These are phyloP conservation scores for Fusarium protoensiforme DNA, from an alignment of 2,329 filamentous ascomycete genomes.

Conservation along the genomic window DNA sequence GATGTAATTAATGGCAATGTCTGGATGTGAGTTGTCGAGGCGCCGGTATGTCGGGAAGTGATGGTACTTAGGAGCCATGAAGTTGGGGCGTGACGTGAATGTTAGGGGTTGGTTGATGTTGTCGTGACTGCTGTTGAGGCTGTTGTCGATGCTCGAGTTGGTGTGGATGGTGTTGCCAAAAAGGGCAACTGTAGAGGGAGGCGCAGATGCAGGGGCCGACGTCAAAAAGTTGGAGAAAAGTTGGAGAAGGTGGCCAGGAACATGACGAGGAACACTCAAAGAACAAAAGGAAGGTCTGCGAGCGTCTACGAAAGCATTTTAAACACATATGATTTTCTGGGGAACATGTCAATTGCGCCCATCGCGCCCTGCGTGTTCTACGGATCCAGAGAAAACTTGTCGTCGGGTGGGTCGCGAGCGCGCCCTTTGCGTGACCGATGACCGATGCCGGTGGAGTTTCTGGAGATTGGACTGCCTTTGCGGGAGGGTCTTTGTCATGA, in stretches of 20 bases:
- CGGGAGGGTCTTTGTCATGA: background rate
- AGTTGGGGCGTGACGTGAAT: background rate
- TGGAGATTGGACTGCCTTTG: slow-evolving; percentile 17
- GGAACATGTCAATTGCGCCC: slow-evolving; percentile 15
- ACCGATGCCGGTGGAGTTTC: slow-evolving; percentile 20
- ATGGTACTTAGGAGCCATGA: background rate
- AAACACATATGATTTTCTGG: background rate
- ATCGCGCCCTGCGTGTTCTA: slow-evolving; percentile 11
- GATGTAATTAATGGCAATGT: background rate
- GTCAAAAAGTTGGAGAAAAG: background rate
- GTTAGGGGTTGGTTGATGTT: background rate
- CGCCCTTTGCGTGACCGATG: slow-evolving; percentile 22
- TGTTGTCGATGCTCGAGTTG: background rate
- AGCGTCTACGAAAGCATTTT: background rate
- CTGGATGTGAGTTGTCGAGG: background rate
- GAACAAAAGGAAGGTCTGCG: background rate
- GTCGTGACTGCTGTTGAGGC: background rate
- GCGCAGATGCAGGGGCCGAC: background rate
- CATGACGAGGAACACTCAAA: background rate
- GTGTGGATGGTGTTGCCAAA: background rate
- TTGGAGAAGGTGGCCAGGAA: slow-evolving; percentile 2
- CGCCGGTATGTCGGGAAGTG: no score
- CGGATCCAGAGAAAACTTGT: slow-evolving; percentile 6
- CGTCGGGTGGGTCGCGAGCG: slow-evolving; percentile 17
- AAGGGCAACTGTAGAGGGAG: background rate